These are phyloP conservation scores for Pseudonitzschia pungens DNA, from an alignment of 108 stramenopile species.

Conservation along the genomic window DNA sequence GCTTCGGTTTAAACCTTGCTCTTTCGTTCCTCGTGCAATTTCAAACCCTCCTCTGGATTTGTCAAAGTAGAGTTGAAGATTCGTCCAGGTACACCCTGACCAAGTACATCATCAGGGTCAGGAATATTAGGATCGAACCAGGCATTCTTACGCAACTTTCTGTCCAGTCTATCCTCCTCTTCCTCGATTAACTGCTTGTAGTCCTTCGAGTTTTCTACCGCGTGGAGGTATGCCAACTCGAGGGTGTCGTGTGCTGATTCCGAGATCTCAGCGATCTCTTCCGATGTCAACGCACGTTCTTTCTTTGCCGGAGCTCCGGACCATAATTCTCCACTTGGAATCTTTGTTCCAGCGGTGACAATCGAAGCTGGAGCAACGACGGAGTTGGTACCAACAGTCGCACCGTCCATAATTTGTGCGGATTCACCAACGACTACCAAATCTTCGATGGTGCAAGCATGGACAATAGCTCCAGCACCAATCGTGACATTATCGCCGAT, in stretches of 20 bases:
- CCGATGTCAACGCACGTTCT: slow-evolving; percentile 76
- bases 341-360: slow-evolving; percentile 75
- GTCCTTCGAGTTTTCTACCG: slow-evolving; percentile 76
- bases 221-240: slow-evolving; percentile 71
- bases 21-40: slow-evolving; percentile 32
- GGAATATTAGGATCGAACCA: slow-evolving; percentile 52
- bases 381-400: slow-evolving; percentile 72
- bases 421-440: slow-evolving; percentile 74
- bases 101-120: slow-evolving; percentile 76
- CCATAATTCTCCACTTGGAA: slow-evolving; percentile 87
- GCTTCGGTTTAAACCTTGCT: background rate
- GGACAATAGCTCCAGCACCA: slow-evolving; percentile 81
- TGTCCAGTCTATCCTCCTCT: slow-evolving; percentile 65
- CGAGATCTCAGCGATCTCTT: slow-evolving; percentile 57
- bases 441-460: slow-evolving; percentile 89
- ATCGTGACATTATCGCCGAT: slow-evolving; percentile 90
- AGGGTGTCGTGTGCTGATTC: slow-evolving; percentile 48
- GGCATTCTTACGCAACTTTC: slow-evolving; percentile 53
- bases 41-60: slow-evolving; percentile 79
- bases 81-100: slow-evolving; percentile 81
- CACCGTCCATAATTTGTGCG: slow-evolving; percentile 91
- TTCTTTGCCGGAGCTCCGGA: slow-evolving; percentile 90
- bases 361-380: slow-evolving; percentile 82
- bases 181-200: slow-evolving; percentile 71
- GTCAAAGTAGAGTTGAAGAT: slow-evolving; percentile 85